Base-by-base conservation (phyloP, 2,329 filamentous ascomycete species). In the Coniochaeta prunicola region DNA sequence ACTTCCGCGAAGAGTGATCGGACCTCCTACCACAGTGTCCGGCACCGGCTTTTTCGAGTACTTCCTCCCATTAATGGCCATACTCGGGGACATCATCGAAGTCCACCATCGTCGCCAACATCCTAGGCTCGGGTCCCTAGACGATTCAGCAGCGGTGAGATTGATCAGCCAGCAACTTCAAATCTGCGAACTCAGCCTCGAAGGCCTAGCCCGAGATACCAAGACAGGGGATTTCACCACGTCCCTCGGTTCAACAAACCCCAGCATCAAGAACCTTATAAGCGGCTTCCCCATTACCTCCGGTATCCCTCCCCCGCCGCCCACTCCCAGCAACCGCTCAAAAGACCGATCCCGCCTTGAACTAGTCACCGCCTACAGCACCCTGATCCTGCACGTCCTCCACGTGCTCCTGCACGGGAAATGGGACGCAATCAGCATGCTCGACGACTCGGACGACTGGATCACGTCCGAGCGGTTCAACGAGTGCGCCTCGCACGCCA, bases 381-480 rank as follows among this genome's bases (percentile, higher is more conserved):
- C 71, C 0, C 75, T 79, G 61, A 75, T 81, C 19, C 64, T 80
- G 0, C 76, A 77, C 56, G 78, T 80, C 0, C 69, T 81, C 0
- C 71, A 79, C 59, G 77, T 81, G 3, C 68, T 80, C 0, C 67
- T 80, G 0, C 72, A 79, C 59, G 77, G 77, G 0, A 78, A 79
- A 65, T 80, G 76, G 77, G 77, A 80, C 60, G 74, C 76, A 3
- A 75, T 80, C 36, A 75, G 70, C 33, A 77, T 80, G 73, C 68
- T 81, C 45, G 77, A 81, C 59, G 73, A 79, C 60, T 70, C 74
- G 24, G 77, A 78, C 57, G 74, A 76, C 65, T 81, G 77, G 76
- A 79, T 78, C 56, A 75, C 77, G 2, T 76, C 77, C 2, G 64
- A 72, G 13, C 69, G 71, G 3, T 80, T 80, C 64, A 69, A 73